Evolutionary conservation across 768 basidiomycete genomes (phyloP).

Genomic region (Podaxis rugospora): DNA sequence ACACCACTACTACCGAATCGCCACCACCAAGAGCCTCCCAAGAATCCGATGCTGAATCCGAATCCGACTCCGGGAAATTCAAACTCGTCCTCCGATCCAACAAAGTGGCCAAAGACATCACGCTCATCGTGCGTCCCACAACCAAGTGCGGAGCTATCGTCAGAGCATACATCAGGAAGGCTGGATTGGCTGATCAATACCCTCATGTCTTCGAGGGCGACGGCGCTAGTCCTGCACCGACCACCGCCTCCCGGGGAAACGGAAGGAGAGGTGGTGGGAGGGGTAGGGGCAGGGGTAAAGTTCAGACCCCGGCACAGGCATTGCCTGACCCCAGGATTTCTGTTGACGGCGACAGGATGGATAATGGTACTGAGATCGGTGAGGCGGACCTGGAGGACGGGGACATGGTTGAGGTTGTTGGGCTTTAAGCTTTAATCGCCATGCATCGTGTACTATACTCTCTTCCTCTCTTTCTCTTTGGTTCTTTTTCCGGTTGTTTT

Average conservation of each 20-base stretch:
- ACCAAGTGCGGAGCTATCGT: constrained; percentile 77
- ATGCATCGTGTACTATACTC: not conserved
- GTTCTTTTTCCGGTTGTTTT: not conserved
- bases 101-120: constrained; percentile 46
- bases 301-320: constrained; percentile 15
- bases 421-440: constrained; percentile 30
- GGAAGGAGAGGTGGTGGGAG: constrained; percentile 6
- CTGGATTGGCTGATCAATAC: constrained; percentile 56
- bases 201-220: constrained; percentile 26
- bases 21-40: constrained; percentile 13
- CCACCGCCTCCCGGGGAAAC: constrained; percentile 19
- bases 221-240: constrained; percentile 6
- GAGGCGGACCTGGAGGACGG: constrained; percentile 75
- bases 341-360: constrained; percentile 72
- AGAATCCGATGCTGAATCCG: constrained; percentile 36
- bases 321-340: constrained; percentile 44
- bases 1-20: constrained; percentile 8
- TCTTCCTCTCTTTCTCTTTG: not conserved
- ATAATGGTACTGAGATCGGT: constrained; percentile 54
- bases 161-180: constrained; percentile 68
- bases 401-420: constrained; percentile 73
- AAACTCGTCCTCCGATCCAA: constrained; percentile 63
- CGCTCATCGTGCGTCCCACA: constrained; percentile 65
- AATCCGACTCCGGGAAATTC: constrained; percentile 51
- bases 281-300: constrained; percentile 23